Base-by-base conservation (phyloP, 345 rosid species). In the Camelina laxa region DNA sequence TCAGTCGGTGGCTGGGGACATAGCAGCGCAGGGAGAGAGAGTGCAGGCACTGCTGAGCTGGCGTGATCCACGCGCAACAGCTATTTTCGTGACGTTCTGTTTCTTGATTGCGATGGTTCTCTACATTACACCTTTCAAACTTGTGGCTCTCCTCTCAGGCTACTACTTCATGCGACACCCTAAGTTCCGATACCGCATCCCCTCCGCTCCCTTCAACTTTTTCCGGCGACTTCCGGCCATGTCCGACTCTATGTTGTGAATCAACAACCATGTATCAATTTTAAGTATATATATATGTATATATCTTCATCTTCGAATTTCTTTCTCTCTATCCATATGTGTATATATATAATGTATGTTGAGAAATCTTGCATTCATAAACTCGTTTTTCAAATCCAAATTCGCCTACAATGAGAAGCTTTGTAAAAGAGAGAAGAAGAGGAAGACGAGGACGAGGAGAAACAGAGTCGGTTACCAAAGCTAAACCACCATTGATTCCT, bases 11-110 rank as follows among this genome's bases (percentile, higher is more conserved):
- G 96, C 79, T n/a, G 97, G 97, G 44, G 99, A 95, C 65, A 79
- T 95, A 60, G 98, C 98, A 2, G 77, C 92, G 35, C 99, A 95
- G 74, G 97, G 93, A 51, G 99, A 95, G 74, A 79, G 99, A 60
- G 53, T 92, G 51, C 96, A 87, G 59, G 85, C 91, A n/a, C 70
- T 92, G 15, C 80, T 92, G 47, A 90, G 91, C 84, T 95, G 97
- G 99, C 87, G 97, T 45, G 97, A 95, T 83, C 92, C 97, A 44
- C 91, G 97, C 4, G 99, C 97, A 38, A 86, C 97, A 0, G 79
- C 85, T 4, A 83, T 95, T n/a, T 95, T 86, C 68, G 54, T 90
- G 72, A 75, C 86, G 8, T 81, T 90, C 82, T 90, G 98, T 76
- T 78, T 95, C 42, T 21, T 86, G 16, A 80, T 87, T 45, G 99